A percentile compares a stretch with the other conserved stretches of the same genome.
These are phyloP conservation scores for Diaporthe australafricana DNA, from an alignment of 2,329 filamentous ascomycete genomes.

Conservation along the genomic window DNA sequence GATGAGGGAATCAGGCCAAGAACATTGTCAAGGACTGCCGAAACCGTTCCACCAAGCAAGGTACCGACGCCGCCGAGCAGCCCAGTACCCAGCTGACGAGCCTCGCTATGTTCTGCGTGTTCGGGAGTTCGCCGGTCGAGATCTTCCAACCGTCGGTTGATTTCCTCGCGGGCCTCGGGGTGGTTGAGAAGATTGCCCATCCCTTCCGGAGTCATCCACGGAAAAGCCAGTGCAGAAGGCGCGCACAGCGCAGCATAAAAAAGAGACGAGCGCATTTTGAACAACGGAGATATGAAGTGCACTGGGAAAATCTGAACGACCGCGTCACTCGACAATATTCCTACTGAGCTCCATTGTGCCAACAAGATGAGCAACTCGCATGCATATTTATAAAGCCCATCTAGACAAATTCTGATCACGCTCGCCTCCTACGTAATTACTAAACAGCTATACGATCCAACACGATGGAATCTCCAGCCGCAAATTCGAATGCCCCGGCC, in stretches of 20 bases:
- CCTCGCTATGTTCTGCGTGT: background rate
- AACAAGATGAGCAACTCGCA: background rate
- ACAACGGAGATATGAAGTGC: no score
- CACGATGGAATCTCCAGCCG: background rate
- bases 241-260: constrained; percentile 29
- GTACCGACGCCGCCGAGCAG: background rate
- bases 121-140: background rate
- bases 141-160: constrained; percentile 32
- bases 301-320: no score
- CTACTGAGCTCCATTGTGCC: background rate
- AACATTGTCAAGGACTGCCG: constrained; percentile 9
- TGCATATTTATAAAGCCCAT: background rate
- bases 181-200: constrained; percentile 37
- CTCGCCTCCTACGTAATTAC: background rate
- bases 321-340: background rate
- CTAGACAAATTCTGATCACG: background rate
- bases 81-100: background rate
- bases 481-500: background rate
- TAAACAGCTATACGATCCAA: background rate
- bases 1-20: constrained; percentile 6
- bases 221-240: constrained; percentile 29
- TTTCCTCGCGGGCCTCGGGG: constrained; percentile 35
- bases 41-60: background rate
- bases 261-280: constrained; percentile 22
- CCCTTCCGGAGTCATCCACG: constrained; percentile 37